Evolutionary conservation across 345 rosid species (phyloP).

Genomic region (Citrus sp.): DNA sequence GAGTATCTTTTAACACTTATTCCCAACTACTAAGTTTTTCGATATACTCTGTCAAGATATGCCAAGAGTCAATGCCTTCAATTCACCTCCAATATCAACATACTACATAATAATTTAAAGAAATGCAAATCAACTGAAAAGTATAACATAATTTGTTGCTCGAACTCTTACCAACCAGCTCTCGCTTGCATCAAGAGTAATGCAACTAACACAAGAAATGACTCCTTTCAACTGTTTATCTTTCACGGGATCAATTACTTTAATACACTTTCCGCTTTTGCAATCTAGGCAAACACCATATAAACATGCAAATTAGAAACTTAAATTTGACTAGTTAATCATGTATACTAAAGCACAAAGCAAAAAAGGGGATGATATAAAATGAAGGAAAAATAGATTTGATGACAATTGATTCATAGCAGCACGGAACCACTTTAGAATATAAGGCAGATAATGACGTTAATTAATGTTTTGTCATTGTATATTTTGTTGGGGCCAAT

Average conservation of each 20-base stretch:
- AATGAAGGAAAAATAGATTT: not conserved
- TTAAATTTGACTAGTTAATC: not conserved
- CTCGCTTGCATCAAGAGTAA: conserved; percentile 94
- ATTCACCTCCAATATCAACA: not conserved
- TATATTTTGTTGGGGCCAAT: not conserved
- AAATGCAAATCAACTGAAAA: not conserved
- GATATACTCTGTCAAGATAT: not conserved
- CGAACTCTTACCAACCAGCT: conserved; percentile 92
- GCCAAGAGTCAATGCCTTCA: not conserved
- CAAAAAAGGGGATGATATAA: not conserved
- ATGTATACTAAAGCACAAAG: conserved; percentile 1
- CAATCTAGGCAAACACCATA: conserved; percentile 59
- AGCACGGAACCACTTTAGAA: not conserved
- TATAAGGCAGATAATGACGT: not conserved
- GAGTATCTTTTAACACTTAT: not conserved
- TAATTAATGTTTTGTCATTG: not conserved
- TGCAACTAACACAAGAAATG: conserved; percentile 51
- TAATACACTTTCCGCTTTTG: conserved; percentile 79
- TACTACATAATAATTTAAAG: not conserved
- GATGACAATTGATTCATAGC: not conserved
- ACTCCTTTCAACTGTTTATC: conserved; percentile 40
- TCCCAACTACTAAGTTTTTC: not conserved
- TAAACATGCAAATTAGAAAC: not conserved
- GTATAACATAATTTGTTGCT: not conserved
- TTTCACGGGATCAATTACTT: conserved; percentile 53